phyloP scores from a whole-genome alignment of 768 basidiomycete species.

The Boletus speciosus region DNA sequence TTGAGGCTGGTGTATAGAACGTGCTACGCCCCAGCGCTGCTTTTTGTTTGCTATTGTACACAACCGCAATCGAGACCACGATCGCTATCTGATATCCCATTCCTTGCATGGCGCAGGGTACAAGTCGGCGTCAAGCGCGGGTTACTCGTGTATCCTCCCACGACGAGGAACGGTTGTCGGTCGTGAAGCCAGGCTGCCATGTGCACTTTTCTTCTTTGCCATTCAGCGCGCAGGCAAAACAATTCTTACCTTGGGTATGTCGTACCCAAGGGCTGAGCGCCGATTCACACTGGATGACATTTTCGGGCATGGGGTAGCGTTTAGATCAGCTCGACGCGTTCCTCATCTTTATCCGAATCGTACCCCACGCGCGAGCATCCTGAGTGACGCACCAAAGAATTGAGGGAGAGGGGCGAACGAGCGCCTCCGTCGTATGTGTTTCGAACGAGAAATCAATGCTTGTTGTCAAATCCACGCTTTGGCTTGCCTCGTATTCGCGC shows the following conservation, averaged over 20 bases:
- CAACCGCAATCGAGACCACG: neutral
- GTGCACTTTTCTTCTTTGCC: neutral
- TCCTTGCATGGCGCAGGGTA: neutral
- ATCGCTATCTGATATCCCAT: neutral
- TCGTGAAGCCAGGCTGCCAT: neutral
- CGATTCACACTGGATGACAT: neutral
- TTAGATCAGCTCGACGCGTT: neutral
- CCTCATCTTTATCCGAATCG: neutral
- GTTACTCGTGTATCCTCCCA: neutral
- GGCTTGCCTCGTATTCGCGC: neutral
- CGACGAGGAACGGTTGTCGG: neutral
- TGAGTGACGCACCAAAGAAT: no score
- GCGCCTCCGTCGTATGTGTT: neutral
- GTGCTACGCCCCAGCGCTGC: neutral
- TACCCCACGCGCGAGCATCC: neutral
- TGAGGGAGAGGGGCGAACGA: neutral
- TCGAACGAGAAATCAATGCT: neutral
- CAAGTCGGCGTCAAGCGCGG: neutral
- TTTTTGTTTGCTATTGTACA: slow-evolving; percentile 9
- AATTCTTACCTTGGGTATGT: neutral
- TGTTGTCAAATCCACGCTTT: neutral
- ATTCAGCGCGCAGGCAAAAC: neutral
- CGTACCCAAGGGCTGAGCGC: neutral
- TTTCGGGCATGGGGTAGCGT: neutral
- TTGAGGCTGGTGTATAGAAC: slow-evolving; percentile 26